These are phyloP conservation scores for Eimeria praecox DNA, from an alignment of 169 alveolate species.

Conservation along the genomic window DNA sequence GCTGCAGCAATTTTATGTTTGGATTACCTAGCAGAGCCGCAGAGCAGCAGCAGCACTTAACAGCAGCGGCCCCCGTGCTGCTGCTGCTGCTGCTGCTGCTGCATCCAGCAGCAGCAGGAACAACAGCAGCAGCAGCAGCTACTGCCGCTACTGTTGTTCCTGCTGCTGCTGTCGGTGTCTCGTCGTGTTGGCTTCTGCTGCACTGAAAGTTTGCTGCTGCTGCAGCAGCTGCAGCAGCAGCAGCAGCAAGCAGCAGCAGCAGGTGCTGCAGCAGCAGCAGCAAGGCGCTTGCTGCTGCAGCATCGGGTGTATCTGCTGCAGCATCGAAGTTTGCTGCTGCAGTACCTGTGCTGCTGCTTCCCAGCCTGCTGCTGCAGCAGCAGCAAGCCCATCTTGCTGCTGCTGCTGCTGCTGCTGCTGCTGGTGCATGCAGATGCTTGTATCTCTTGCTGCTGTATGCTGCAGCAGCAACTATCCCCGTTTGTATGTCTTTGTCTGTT, in stretches of 20 bases:
- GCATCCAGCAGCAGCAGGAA: background rate
- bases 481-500: too few relatives aligned
- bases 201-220: background rate
- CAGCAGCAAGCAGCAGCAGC: too few relatives aligned
- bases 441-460: background rate
- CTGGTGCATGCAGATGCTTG: background rate
- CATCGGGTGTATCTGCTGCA: background rate
- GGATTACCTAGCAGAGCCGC: slow-evolving; percentile 23
- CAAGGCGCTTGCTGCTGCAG: background rate
- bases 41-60: background rate
- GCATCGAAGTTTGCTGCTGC: background rate
- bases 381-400: too few relatives aligned
- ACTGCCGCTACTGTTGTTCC: background rate
- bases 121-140: background rate
- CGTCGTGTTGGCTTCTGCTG: background rate
- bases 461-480: slow-evolving; percentile 38
- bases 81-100: slow-evolving; percentile 23
- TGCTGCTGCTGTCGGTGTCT: background rate
- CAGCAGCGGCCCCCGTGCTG: background rate
- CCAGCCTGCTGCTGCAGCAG: background rate
- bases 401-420: slow-evolving; percentile 13
- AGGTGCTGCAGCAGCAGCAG: slow-evolving; percentile 13
- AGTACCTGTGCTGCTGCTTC: too few relatives aligned
- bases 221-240: background rate
- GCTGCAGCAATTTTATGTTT: slow-evolving; percentile 14